phyloP scores from a whole-genome alignment of 129 eudicot genomes.

The Solidago caesia region DNA sequence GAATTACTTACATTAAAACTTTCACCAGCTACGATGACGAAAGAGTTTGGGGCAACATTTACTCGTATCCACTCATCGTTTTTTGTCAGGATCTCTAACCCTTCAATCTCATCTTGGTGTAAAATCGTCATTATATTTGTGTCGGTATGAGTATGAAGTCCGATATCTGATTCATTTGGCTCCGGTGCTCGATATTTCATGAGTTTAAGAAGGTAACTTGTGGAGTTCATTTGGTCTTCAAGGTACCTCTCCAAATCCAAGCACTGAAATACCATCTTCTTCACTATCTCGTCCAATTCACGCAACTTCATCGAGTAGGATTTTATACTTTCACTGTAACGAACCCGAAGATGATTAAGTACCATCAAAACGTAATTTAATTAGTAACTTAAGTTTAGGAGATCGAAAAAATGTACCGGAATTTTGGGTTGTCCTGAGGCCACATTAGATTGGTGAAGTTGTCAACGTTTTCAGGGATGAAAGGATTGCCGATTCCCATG shows the following conservation, averaged over 20 bases:
- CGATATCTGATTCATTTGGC: conserved; percentile 30
- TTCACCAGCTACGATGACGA: conserved; percentile 37
- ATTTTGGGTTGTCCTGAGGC: conserved; percentile 27
- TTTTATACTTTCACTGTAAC: conserved; percentile 26
- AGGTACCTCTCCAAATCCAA: conserved; percentile 30
- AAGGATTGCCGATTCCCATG: conserved; percentile 37
- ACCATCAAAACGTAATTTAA: neutral
- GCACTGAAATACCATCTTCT: conserved; percentile 38
- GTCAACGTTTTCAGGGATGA: conserved; percentile 28
- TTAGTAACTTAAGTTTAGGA: neutral
- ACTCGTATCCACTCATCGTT: conserved; percentile 31
- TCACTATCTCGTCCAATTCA: conserved; percentile 34
- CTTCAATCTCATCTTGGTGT: conserved; percentile 36
- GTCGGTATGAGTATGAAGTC: conserved; percentile 36
- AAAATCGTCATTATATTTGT: conserved; percentile 37
- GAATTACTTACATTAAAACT: conserved; percentile 28
- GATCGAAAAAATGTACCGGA: conserved; percentile 23
- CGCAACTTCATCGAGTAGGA: conserved; percentile 34
- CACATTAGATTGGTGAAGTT: conserved; percentile 32
- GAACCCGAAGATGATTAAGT: neutral
- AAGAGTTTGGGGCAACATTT: conserved; percentile 31
- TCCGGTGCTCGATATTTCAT: conserved; percentile 34
- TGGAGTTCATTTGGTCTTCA: conserved; percentile 29
- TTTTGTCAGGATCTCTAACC: conserved; percentile 30
- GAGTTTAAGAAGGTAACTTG: conserved; percentile 34